Base-by-base conservation (phyloP, 2,329 filamentous ascomycete genomes). In the Thermoascus crustaceus region DNA sequence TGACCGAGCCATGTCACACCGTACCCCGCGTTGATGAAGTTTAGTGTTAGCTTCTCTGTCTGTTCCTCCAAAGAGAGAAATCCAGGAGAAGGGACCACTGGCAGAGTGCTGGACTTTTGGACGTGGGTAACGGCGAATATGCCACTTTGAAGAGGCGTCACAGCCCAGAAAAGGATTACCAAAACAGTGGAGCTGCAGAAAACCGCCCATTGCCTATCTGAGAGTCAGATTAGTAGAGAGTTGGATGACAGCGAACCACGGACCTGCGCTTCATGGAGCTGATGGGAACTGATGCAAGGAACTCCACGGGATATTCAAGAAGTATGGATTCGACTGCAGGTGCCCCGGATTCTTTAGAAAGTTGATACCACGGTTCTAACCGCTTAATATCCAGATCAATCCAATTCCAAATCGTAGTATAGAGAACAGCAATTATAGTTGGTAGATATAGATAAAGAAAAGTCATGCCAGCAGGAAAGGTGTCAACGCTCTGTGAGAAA, bases 301-400 rank as follows among this genome's bases (percentile, higher is more conserved):
- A 66, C 26, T 69, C 63, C 38, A 68, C 68, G 0, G 75, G 75
- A 23, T 80, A 81, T 0, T 68, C 61, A 0, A 80, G 32, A 0
- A 76, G 54, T 0, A 80, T 10, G 0, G 72, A 75, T 0, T 71
- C 46, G 4, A 58, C 52, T 0, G 61, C 72, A 0, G 44, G 44
- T 0, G 69, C 69, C 0, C 75, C 75, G 0, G 49, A 44, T 0
- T 45, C 9, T 7, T 64, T 68, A 0, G 73, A 76, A 1, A 80
- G 36, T 14, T 78, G 72, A 7, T 76, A 68, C 60, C 70, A 81
- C 0, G 76, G 76, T 21, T 81, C 75, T 29, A 80, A 57, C 0
- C 77, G 46, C 39, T 77, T 76, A 0, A 66, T 57, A 22, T 81
- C 73, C 0, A 80, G 49, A 33, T 80, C 76, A 0, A 78, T 63